A percentile compares a stretch with the other conserved stretches of the same genome.
These are phyloP conservation scores for Colletotrichum kahawae DNA, from an alignment of 2,329 filamentous ascomycete species.

Conservation along the genomic window DNA sequence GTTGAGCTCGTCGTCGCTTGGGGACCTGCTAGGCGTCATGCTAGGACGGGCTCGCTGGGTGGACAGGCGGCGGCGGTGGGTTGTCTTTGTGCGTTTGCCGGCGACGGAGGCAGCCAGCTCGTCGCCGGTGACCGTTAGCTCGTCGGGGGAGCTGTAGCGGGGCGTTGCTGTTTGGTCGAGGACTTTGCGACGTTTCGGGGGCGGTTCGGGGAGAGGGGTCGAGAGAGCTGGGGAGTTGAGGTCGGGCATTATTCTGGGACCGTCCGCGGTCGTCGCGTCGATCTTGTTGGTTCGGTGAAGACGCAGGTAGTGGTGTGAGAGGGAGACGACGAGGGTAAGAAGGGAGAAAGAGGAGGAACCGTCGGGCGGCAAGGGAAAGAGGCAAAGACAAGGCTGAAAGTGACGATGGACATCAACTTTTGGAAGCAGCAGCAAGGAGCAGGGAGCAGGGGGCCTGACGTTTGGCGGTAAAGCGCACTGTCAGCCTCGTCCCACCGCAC, in stretches of 20 bases:
- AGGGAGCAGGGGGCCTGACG: conserved; percentile 10
- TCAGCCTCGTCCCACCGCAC: conserved; percentile 12
- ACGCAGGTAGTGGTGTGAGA: neutral
- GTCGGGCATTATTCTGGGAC: conserved; percentile 29
- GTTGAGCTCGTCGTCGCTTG: conserved; percentile 28
- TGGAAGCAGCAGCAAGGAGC: neutral
- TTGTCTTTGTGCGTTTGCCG: neutral
- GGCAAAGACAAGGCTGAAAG: neutral
- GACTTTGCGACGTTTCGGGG: conserved; percentile 46
- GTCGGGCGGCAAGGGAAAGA: neutral
- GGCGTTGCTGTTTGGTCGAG: conserved; percentile 42
- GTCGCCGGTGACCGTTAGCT: conserved; percentile 25
- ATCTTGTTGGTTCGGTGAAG: neutral
- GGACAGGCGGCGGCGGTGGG: conserved; percentile 18
- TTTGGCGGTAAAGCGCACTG: neutral
- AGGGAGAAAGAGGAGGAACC: neutral
- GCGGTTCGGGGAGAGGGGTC: conserved; percentile 32
- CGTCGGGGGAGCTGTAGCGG: conserved; percentile 52
- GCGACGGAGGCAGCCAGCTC: neutral
- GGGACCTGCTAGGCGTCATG: conserved; percentile 21
- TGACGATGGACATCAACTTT: neutral
- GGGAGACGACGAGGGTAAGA: neutral
- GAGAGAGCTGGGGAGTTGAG: conserved; percentile 25
- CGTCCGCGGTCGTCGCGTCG: neutral
- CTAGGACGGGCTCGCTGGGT: conserved; percentile 18